These are phyloP conservation scores for Oenanthe javanica DNA, from an alignment of 140 eudicot genomes.

Conservation along the genomic window DNA sequence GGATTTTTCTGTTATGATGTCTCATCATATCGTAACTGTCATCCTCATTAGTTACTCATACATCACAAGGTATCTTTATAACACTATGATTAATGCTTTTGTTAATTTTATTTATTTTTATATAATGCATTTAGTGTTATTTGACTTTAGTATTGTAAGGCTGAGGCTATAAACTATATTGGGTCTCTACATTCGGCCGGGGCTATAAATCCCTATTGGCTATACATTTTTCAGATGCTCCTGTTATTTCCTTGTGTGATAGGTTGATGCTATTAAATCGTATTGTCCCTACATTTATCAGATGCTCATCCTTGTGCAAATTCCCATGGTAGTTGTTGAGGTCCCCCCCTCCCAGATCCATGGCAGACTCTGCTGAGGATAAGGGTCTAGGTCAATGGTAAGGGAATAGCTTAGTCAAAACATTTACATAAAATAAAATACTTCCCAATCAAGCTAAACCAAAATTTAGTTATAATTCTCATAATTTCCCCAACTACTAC, in stretches of 20 bases:
- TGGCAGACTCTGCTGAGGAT: neutral
- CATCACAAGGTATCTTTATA: constrained; percentile 52
- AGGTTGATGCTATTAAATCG: neutral
- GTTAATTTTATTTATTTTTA: neutral
- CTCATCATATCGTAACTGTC: constrained; percentile 91
- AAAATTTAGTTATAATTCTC: neutral
- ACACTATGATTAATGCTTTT: neutral
- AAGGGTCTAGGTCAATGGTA: neutral
- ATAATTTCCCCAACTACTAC: neutral
- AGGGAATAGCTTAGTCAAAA: neutral
- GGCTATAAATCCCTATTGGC: neutral
- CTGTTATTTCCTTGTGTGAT: neutral
- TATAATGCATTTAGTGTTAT: neutral
- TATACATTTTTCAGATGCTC: neutral
- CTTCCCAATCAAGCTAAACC: neutral
- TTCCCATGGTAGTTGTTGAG: neutral
- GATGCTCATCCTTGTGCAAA: neutral
- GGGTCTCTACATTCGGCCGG: neutral
- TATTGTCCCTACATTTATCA: neutral
- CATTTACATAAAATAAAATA: neutral
- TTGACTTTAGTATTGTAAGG: neutral
- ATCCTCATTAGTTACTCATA: constrained; percentile 72
- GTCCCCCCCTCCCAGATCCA: neutral
- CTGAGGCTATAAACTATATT: neutral
- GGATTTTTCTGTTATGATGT: constrained; percentile 94